These are phyloP conservation scores for Candida frijolesensis DNA, from an alignment of 1,139 yeast species.

Conservation along the genomic window DNA sequence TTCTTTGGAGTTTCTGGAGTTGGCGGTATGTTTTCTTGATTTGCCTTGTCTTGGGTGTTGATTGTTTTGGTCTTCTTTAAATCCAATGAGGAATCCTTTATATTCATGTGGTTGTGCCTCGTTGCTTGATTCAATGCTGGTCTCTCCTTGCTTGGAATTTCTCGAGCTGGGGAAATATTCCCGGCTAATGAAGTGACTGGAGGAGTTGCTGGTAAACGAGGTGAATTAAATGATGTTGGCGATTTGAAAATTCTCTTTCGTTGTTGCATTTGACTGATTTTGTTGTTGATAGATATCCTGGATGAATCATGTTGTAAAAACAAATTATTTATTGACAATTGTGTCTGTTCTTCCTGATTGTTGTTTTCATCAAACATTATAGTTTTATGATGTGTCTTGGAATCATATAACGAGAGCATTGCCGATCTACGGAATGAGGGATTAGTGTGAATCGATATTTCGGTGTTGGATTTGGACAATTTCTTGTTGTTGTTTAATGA, in stretches of 20 bases:
- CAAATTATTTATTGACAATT: constrained; percentile 41
- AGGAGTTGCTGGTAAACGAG: constrained; percentile 6
- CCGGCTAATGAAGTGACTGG: constrained; percentile 3
- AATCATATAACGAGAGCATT: constrained; percentile 54
- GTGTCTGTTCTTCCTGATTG: constrained; percentile 38
- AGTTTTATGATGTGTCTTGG: constrained; percentile 37
- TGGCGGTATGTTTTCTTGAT: constrained; percentile 10
- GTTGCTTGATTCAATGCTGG: constrained; percentile 10
- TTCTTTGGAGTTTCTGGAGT: constrained; percentile 27
- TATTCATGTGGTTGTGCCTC: constrained; percentile 41
- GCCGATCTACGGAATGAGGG: constrained; percentile 59
- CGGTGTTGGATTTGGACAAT: constrained; percentile 38
- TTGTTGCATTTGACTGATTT: constrained; percentile 26
- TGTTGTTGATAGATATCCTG: constrained; percentile 35
- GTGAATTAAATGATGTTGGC: constrained; percentile 10
- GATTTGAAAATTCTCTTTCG: constrained; percentile 16
- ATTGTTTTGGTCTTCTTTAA: constrained; percentile 31
- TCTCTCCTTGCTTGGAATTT: constrained; percentile 2
- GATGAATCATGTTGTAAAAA: constrained; percentile 46
- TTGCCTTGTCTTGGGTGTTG: constrained; percentile 5
- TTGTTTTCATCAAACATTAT: constrained; percentile 35
- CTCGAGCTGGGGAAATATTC: constrained; percentile 10
- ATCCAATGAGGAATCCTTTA: constrained; percentile 46
- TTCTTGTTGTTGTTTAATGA: constrained; percentile 24
- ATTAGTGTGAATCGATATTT: constrained; percentile 46